Evolutionary conservation across 2,329 filamentous ascomycete genomes (phyloP), one percentile per base, ranked within the genome.

Genomic region (Cryphonectria nitschkei): DNA sequence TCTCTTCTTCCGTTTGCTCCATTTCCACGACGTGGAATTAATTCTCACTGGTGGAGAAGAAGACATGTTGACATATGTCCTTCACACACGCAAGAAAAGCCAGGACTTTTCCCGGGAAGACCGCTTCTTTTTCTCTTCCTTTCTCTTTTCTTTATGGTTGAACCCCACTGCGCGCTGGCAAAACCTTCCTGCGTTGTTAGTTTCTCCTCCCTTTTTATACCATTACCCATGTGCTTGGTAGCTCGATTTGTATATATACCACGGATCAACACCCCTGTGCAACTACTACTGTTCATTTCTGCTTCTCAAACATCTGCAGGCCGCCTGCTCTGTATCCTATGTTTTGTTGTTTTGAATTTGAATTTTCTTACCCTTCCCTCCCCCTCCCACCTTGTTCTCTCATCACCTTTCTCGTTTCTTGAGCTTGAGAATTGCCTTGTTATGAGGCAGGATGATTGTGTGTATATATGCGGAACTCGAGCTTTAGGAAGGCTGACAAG

Each of bases 31-130:
- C 41, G 26, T 32, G 43, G 19, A 65, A 41, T 34, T 50, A 65
- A 50, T 65, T 65, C 62, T 65, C 62, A 65, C 62, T 19, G 62
- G 62, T 32, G 62, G 62, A 65, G 62, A 65, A 64, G 26, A 39
- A 65, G 39, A 64, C n/a, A 64, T 39, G 37, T 11, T 50, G 19
- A 34, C 32, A 19, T n/a, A 63, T 29, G 46, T 46, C 41, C n/a
- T 46, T 32, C 26, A 43, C 41, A 19, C 61, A n/a, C 52, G 26
- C 52, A 54, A 50, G 39, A n/a, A 52, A 52, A 65, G 62, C 62
- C 39, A 52, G 29, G 16, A 65, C 62, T 65, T 65, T 34, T 34
- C 34, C 34, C 34, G 26, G 39, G 62, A n/a, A 11, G 62, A 43
- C 16, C 11, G 37, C 16, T 39, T 39, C 19, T 29, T 63, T 43